These are phyloP conservation scores for Jacaranda mimosifolia DNA, from an alignment of 257 asterid species.

Conservation along the genomic window DNA sequence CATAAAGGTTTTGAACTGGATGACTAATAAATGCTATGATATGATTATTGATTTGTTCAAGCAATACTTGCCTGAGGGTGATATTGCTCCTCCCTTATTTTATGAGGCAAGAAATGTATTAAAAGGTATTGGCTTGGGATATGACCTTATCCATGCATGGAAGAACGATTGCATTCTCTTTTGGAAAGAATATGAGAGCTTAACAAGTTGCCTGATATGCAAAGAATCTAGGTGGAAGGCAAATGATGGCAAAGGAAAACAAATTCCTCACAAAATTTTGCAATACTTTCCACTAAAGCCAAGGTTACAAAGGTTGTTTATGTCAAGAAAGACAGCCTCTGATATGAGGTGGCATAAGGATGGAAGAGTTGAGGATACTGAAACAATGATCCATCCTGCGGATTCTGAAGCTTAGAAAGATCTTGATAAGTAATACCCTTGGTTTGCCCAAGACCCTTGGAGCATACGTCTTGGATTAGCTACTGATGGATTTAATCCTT, in stretches of 20 bases:
- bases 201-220: not conserved
- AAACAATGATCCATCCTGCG: not conserved
- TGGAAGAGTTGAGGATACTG: not conserved
- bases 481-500: slow-evolving; percentile 10
- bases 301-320: slow-evolving; percentile 2
- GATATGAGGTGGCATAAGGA: slow-evolving; percentile 35
- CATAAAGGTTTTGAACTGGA: not conserved
- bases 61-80: not conserved
- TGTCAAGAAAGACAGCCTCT: not conserved
- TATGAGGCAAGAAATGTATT: slow-evolving; percentile 15
- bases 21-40: slow-evolving; percentile 20
- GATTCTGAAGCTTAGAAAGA: not conserved
- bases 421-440: not conserved
- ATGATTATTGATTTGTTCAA: slow-evolving; percentile 12
- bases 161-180: not conserved
- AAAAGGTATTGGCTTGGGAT: not conserved
- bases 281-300: slow-evolving; percentile 11
- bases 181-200: slow-evolving; percentile 5
- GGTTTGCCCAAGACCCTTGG: not conserved
- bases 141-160: not conserved
- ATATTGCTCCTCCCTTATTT: not conserved
- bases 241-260: not conserved
- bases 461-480: slow-evolving; percentile 17
- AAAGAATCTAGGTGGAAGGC: not conserved
- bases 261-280: not conserved